Evolutionary conservation across 257 asterid genomes (phyloP), one percentile per base, ranked within the genome.

Genomic region (Solanum boliviense): DNA sequence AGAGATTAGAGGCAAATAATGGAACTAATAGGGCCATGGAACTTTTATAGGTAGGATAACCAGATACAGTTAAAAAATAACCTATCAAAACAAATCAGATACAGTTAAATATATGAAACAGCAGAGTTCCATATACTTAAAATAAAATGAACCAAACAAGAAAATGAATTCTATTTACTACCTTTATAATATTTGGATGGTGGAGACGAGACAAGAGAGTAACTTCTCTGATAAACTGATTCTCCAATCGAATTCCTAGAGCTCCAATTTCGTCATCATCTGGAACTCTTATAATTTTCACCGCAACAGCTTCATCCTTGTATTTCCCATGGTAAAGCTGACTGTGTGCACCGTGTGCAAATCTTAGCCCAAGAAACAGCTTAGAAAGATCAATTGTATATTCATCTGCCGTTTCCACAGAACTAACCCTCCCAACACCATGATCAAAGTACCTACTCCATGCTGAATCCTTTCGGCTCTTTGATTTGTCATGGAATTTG

Each of bases 361-460:
- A 93, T 83, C 90, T 93, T 12, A 89, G 71, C 65, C 98, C 98
- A 34, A 94, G 91, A 65, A 91, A 91, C 52, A 94, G 86, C 92
- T 92, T 90, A 0, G 96, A 93, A 79, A 93, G 93, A 88, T 94
- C 96, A 39, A 93, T 87, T 48, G 87, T 90, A 76, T 91, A 91
- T 70, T 91, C 95, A 67, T 93, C 95, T 4, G 87, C 91, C 25
- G 89, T 88, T 83, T 91, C 96, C 16, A 94, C 96, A 39, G 94
- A 92, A 39, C 93, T 93, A 52, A 96, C 96, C 93, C 93, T 93
- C 31, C 98, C 94, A 21, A 94, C 96, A 83, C 94, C 93, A 86
- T 92, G 93, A 87, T 92, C 98, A 86, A 95, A 94, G 88, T 91
- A 92, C 93, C 94, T 94, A 5, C 91, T 46, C 98, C 98, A 94